Conservation (phyloP, 2,329 filamentous ascomycete species). For the Colletotrichum sp. region DNA sequence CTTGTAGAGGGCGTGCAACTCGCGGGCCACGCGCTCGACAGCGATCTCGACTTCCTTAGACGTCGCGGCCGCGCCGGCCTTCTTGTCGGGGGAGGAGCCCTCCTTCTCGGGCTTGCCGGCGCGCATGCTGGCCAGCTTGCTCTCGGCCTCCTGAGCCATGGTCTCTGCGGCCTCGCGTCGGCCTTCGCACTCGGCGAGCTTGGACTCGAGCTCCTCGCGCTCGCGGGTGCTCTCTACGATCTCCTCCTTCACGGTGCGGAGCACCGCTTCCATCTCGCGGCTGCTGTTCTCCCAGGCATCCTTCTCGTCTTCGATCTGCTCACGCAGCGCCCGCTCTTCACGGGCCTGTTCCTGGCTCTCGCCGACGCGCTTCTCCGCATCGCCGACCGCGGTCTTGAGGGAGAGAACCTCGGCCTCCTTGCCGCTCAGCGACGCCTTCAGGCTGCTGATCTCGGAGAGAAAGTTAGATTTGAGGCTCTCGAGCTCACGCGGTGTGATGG, state of each 20-base stretch:
- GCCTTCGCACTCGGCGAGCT: slow-evolving; percentile 79
- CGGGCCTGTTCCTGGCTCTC: slow-evolving; percentile 84
- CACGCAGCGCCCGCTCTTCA: slow-evolving; percentile 74
- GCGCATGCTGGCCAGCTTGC: slow-evolving; percentile 76
- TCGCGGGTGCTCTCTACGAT: slow-evolving; percentile 81
- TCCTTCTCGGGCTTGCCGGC: slow-evolving; percentile 57
- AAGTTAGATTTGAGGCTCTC: slow-evolving; percentile 92
- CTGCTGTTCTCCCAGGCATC: slow-evolving; percentile 84
- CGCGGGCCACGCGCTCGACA: slow-evolving; percentile 90
- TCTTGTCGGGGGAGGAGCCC: slow-evolving; percentile 45
- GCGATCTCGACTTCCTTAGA: slow-evolving; percentile 78
- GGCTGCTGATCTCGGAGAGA: slow-evolving; percentile 90
- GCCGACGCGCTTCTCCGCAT: slow-evolving; percentile 91
- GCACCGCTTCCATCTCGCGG: slow-evolving; percentile 82
- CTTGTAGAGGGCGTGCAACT: slow-evolving; percentile 93
- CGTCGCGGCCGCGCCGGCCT: slow-evolving; percentile 29
- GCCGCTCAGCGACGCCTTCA: slow-evolving; percentile 88
- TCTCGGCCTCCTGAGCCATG: slow-evolving; percentile 77
- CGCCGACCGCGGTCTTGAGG: slow-evolving; percentile 84
- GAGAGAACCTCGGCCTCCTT: slow-evolving; percentile 91
- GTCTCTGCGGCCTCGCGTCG: slow-evolving; percentile 76
- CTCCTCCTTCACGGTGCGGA: slow-evolving; percentile 82
- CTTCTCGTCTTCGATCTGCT: slow-evolving; percentile 76
- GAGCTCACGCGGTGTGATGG: slow-evolving; percentile 88
- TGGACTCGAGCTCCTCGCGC: slow-evolving; percentile 76